Base-by-base conservation (phyloP, 2,329 filamentous ascomycete species). In the Colletotrichum magnum region DNA sequence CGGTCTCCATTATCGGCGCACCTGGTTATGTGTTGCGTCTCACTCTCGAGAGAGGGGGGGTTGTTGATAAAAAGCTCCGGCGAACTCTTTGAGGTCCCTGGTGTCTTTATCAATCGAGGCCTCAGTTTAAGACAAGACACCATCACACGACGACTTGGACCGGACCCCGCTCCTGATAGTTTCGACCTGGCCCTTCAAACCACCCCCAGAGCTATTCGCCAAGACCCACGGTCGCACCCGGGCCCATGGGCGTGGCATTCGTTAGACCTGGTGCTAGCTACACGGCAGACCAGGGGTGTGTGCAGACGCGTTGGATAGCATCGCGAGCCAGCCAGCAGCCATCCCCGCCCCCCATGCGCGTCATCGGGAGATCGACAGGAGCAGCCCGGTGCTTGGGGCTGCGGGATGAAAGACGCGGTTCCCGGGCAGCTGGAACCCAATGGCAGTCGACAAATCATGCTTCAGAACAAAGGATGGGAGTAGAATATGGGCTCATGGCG, bases 401-500 rank as follows among this genome's bases (percentile, higher is more conserved):
- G 7, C 21, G 18, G 18, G 2, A 36, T 9, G 9, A 36, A 6
- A 36, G 32, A 10, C 47, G 5, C 18, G n/a, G 47, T 15, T 50
- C 21, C 50, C 50, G 16, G 10, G 28, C 32, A 13, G 26, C 13
- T 32, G 26, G 50, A 2, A 36, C 32, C 32, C 24, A 28, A 28
- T 26, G 26, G 7, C 13, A 28, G 12, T 15, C 24, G 9, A 28
- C 4, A 16, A 52, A 52, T 7, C 50, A 16, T 28, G 26, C 50
- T 5, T n/a, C 12, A 6, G 24, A 13, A 52, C 58, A 51, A 60
- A 60, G 48, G 24, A n/a, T 12, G 12, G 28, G 16, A n/a, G 32
- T n/a, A 36, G 21, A 32, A n/a, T 28, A 52, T 51, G 58, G 47
- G 28, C 18, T 51, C 18, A 60, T 51, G 58, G 45, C 58, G 18